Conservation (phyloP, 257 asterid species). For the Scutellaria minor region DNA sequence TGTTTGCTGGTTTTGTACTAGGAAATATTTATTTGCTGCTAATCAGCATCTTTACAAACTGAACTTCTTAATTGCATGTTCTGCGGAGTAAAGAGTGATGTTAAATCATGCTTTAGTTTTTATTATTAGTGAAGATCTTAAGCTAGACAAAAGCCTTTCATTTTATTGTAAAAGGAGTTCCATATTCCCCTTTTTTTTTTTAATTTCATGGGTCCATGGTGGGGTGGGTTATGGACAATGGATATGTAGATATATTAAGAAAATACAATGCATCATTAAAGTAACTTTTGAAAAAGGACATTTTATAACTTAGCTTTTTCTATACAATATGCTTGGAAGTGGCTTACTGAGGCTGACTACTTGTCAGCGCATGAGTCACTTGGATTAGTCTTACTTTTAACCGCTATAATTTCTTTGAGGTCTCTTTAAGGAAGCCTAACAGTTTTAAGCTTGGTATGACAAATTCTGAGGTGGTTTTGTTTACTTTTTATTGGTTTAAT, state of each 20-base stretch:
- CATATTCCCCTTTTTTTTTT: background rate
- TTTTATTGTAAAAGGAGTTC: constrained; percentile 1
- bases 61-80: constrained; percentile 6
- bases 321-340: constrained; percentile 5
- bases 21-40: background rate
- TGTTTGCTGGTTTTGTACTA: constrained; percentile 14
- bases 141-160: background rate
- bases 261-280: background rate
- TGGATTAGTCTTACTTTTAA: background rate
- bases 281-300: background rate
- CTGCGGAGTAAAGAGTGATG: background rate
- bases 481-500: constrained; percentile 1
- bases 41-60: background rate
- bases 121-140: constrained; percentile 3
- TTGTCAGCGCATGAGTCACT: background rate
- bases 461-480: background rate
- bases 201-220: background rate
- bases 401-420: background rate
- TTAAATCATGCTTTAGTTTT: background rate
- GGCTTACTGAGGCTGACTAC: background rate
- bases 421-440: background rate
- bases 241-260: background rate
- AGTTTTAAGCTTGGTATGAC: background rate
- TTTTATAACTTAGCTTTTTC: background rate
- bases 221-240: background rate